Evolutionary conservation across 441 rosid genomes (phyloP), one percentile per base, ranked within the genome.

Genomic region (Adansonia grandidieri): DNA sequence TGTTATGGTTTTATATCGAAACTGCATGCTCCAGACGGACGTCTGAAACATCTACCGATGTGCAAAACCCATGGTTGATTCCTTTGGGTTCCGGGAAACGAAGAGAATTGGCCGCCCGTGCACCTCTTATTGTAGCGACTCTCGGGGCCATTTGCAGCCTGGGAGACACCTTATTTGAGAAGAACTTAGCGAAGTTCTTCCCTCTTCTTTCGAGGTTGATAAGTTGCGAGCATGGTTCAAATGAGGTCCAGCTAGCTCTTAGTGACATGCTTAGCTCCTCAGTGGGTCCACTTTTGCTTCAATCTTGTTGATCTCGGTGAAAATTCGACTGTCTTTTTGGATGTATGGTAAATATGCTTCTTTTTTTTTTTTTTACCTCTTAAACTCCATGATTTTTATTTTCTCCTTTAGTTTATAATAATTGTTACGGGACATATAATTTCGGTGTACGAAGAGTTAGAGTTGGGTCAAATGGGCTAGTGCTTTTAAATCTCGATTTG

Each of bases 211-310:
- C 97, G 24, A 80, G 88, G 86, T 89, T 96, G 88, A 81, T 96
- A 83, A 84, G 92, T 83, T 94, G 99, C 63, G 98, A 96, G 77
- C 99, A 96, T 17, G 98, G 98, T 11, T 96, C 98, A 5, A 87
- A 74, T 56, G 99, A 96, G 82, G 96, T 96, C 80, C 98, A 91
- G 88, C 78, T 88, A 60, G 98, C 99, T 76, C 96, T 96, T 77
- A 83, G 93, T 40, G 98, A 96, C 77, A 93, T 95, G 92, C 94
- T 96, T 24, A 87, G 91, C 71, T 85, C 94, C 57, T 91, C 97
- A 0, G 94, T 94, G 32, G 98, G 98, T 50, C 97, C 98, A 9
- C 78, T 96, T 50, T 85, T 96, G 89, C 95, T 94, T 58, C 88
- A 91, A 14, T 90, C 96, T n/a, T 88, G 92, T 84, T 96, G 91